Conservation (phyloP, 352 stramenopile species). For the Pythium rhizo-oryzae region DNA sequence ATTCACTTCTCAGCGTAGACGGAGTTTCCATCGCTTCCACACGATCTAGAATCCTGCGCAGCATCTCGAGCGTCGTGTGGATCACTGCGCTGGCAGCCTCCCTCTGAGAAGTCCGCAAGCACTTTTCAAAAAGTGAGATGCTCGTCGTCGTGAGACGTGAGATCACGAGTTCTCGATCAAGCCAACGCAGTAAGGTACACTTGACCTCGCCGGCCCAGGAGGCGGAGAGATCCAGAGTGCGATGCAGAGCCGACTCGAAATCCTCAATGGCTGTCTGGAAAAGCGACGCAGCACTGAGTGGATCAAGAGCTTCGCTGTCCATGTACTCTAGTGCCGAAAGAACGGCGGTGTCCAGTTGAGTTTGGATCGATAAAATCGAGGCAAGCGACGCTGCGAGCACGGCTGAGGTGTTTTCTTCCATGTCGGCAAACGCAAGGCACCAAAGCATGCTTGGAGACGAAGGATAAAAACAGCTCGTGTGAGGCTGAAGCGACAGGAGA, state of each 20-base stretch:
- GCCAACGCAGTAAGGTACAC: not conserved
- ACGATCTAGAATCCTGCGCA: not conserved
- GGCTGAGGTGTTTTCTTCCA: conserved; percentile 7
- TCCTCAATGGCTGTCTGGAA: not conserved
- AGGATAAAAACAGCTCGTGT: not conserved
- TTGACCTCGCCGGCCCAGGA: not conserved
- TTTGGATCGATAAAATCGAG: conserved; percentile 1
- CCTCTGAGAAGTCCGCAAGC: conserved; percentile 1
- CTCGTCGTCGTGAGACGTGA: not conserved
- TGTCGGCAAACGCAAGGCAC: conserved; percentile 2
- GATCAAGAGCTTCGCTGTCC: not conserved
- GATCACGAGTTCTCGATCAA: not conserved
- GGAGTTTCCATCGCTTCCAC: conserved; percentile 8
- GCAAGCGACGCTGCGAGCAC: conserved; percentile 4
- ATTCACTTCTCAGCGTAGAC: not conserved
- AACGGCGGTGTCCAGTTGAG: not conserved
- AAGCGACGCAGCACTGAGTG: not conserved
- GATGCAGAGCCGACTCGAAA: not conserved
- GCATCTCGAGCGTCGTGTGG: conserved; percentile 3
- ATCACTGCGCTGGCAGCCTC: not conserved
- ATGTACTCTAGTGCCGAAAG: not conserved
- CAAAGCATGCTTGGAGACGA: not conserved
- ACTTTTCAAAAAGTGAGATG: conserved; percentile 7
- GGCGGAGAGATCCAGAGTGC: not conserved
- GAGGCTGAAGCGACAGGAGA: conserved; percentile 18